Conservation (phyloP, 2,329 filamentous ascomycete species). For the Aspergillus caelatus region DNA sequence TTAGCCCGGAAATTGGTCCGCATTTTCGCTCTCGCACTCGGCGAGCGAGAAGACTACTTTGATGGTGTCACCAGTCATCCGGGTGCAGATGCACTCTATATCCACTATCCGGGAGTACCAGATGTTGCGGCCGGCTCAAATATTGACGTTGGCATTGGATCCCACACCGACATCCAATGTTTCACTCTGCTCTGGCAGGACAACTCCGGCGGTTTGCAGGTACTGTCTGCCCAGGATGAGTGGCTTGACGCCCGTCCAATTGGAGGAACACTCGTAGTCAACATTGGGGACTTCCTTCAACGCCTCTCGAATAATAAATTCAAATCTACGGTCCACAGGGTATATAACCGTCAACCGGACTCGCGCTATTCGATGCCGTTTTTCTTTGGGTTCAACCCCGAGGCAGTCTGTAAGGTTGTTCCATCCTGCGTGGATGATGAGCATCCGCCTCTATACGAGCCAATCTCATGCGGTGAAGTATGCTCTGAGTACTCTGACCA, state of each 20-base stretch:
- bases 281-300: constrained; percentile 58
- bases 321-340: constrained; percentile 56
- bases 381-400: constrained; percentile 59
- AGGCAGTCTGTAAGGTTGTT: constrained; percentile 46
- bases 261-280: constrained; percentile 54
- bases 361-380: constrained; percentile 60
- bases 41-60: constrained; percentile 58
- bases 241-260: constrained; percentile 35
- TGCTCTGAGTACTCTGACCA: not conserved
- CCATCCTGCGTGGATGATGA: constrained; percentile 50
- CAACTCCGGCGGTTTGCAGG: constrained; percentile 47
- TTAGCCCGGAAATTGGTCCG: constrained; percentile 56
- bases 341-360: constrained; percentile 34
- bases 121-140: constrained; percentile 27
- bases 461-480: constrained; percentile 54
- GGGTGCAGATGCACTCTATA: constrained; percentile 47
- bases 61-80: constrained; percentile 58
- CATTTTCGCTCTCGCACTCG: constrained; percentile 59
- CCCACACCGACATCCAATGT: constrained; percentile 53
- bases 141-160: constrained; percentile 48
- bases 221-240: constrained; percentile 42
- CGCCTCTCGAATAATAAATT: constrained; percentile 55
- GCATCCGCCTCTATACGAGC: constrained; percentile 54
- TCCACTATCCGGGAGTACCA: constrained; percentile 49
- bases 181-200: constrained; percentile 55